Base-by-base conservation (phyloP, 768 basidiomycete genomes). In the Leccinum fibrillosum region DNA sequence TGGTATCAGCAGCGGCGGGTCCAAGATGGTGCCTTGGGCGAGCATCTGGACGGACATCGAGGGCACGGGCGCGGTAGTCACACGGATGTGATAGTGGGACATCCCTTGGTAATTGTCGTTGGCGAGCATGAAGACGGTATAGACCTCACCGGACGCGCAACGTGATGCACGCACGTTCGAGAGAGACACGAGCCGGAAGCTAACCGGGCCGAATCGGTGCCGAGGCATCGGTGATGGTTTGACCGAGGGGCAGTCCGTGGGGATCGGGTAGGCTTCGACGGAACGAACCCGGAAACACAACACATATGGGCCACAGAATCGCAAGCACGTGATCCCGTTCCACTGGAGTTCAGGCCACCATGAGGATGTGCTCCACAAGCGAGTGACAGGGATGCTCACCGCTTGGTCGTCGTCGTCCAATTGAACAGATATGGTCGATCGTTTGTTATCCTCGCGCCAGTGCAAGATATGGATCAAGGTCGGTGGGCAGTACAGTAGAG, bases 271-370 rank as follows among this genome's bases (percentile, higher is more conserved):
- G 3, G 83, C 68, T 57, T 85, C 82, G 23, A 87, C 62, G 1
- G 83, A 78, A 5, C 78, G 80, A 1, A 77, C 71, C 56, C 78
- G 82, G 64, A 86, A 77, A 23, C 81, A 75, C 25, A 86, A 68
- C n/a, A 86, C 62, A 54, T 81, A 79, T 0, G 75, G 71, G 2
- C 79, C 82, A 39, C 81, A 72, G 42, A 85, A 74, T 17, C 72
- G 75, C 17, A 81, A 59, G 9, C 73, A 76, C 1, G 81, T 67
- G 9, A 85, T 72, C 1, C 73, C 74, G 37, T 74, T 77, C 74
- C 75, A 78, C 77, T 78, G 35, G 17, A 2, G 39, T 15, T 6
- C n/a, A 7, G 15, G 21, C 48, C 6, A 30, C 15, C 26, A 23
- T 57, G 7, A 58, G 48, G 45, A 52, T 26, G 52, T 0, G 26